phyloP scores from a whole-genome alignment of 1,284 basidiomycete species.

The Puccinia novopanici region DNA sequence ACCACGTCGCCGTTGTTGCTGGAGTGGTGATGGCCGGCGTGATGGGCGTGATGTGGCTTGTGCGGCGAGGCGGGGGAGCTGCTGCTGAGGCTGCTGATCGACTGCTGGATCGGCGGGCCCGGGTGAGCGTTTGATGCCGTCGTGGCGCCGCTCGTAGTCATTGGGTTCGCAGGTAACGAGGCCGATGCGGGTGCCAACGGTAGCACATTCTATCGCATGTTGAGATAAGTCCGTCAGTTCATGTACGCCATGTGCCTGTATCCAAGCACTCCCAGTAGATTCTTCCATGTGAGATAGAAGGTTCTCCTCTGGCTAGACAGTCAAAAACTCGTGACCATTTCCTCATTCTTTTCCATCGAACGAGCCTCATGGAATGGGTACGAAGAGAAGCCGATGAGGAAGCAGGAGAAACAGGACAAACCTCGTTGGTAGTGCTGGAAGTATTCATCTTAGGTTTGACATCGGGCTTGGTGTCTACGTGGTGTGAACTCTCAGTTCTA shows the following conservation, averaged over 20 bases:
- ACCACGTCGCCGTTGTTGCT: background rate
- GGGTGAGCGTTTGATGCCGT: background rate
- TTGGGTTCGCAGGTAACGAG: constrained; percentile 43
- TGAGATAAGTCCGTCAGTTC: background rate
- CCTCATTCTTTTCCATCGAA: background rate
- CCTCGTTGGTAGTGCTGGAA: background rate
- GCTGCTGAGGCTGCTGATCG: background rate
- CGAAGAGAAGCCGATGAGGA: background rate
- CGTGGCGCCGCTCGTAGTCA: background rate
- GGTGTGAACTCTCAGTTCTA: background rate
- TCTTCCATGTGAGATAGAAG: background rate
- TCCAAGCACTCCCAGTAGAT: background rate
- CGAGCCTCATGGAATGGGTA: background rate
- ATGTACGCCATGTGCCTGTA: background rate
- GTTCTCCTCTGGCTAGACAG: background rate
- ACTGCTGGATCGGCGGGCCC: background rate
- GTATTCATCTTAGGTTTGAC: constrained; percentile 15
- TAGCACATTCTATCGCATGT: constrained; percentile 13
- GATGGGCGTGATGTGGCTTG: background rate
- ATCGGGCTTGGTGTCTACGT: constrained; percentile 19
- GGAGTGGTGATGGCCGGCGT: background rate
- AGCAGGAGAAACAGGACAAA: background rate
- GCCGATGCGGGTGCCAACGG: constrained; percentile 37
- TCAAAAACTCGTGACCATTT: too few relatives aligned
- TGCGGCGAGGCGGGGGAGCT: background rate